These are phyloP conservation scores for Fraxinus baroniana DNA, from an alignment of 305 asterid species.

Conservation along the genomic window DNA sequence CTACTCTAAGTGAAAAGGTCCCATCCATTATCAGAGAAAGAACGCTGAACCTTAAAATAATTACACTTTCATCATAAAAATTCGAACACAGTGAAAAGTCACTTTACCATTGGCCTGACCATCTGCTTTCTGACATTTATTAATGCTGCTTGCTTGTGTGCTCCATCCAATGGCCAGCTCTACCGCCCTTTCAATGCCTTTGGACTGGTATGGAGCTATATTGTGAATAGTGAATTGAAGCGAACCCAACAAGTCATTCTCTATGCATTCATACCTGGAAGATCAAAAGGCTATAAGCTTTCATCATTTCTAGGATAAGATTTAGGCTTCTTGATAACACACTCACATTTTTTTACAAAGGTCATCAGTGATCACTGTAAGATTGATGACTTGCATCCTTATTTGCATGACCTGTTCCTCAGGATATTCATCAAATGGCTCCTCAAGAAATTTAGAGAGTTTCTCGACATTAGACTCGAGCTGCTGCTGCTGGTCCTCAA, in stretches of 20 bases:
- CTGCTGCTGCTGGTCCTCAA: constrained; percentile 98
- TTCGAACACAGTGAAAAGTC: constrained; percentile 15
- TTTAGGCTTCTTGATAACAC: constrained; percentile 3
- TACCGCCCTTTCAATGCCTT: constrained; percentile 86
- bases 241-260: constrained; percentile 79
- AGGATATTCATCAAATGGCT: constrained; percentile 62
- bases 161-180: constrained; percentile 54
- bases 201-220: constrained; percentile 86
- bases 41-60: constrained; percentile 7
- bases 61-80: constrained; percentile 13
- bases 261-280: constrained; percentile 92
- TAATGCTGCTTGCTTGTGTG: constrained; percentile 32
- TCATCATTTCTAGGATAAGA: constrained; percentile 13
- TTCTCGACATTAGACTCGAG: constrained; percentile 87
- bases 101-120: constrained; percentile 56
- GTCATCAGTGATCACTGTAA: constrained; percentile 56
- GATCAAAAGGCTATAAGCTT: constrained; percentile 28
- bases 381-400: constrained; percentile 77
- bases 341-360: constrained; percentile 88
- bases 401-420: constrained; percentile 49
- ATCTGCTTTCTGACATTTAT: constrained; percentile 35
- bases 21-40: constrained; percentile 7
- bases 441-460: constrained; percentile 78
- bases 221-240: constrained; percentile 61
- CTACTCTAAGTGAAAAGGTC: not conserved